Evolutionary conservation across 805 yeast species (phyloP), one percentile per base, ranked within the genome.

Genomic region (Wickerhamiella azyma): DNA sequence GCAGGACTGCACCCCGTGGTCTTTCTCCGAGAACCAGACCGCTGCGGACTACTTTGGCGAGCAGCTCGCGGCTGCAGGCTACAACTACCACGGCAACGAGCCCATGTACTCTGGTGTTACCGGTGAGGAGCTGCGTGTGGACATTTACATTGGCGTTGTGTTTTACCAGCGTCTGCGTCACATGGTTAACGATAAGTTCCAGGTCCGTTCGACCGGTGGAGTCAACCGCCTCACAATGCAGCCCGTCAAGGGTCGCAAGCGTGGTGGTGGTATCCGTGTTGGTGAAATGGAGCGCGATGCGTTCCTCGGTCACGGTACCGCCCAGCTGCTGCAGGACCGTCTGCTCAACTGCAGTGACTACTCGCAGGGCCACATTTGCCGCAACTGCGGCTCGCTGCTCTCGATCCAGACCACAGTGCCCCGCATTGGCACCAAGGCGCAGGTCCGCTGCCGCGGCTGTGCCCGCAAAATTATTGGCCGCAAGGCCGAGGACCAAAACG

Each of bases 261-360:
- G 97, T 70, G 79, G 82, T 54, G 98, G 98, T 68, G 98, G 98
- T 81, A 92, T 92, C 56, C 94, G 98, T 74, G 94, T 92, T 35
- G 98, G 98, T 65, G 98, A 92, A 66, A 92, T 92, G 98, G 98
- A 92, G 69, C 83, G 98, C 69, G 98, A 92, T 74, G 98, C 98
- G 2, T 71, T 92, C 58, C 86, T 92, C 64, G 98, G 97, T 49
- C 98, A 92, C 61, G 98, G 98, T 66, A 82, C 98, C 6, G 86
- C 98, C 1, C 92, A 76, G 77, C 68, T 92, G 57, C 70, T 92
- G 55, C 97, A 89, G 66, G 98, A 92, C 64, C 79, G 98, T 67
- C 71, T 92, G 60, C 72, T 92, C 62, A 92, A 92, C 67, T 86
- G 95, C 61, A 83, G 94, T 7, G 98, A 92, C 65, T 92, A 92